Base-by-base conservation (phyloP, 1,284 basidiomycete genomes). In the Polyporus tsugae region DNA sequence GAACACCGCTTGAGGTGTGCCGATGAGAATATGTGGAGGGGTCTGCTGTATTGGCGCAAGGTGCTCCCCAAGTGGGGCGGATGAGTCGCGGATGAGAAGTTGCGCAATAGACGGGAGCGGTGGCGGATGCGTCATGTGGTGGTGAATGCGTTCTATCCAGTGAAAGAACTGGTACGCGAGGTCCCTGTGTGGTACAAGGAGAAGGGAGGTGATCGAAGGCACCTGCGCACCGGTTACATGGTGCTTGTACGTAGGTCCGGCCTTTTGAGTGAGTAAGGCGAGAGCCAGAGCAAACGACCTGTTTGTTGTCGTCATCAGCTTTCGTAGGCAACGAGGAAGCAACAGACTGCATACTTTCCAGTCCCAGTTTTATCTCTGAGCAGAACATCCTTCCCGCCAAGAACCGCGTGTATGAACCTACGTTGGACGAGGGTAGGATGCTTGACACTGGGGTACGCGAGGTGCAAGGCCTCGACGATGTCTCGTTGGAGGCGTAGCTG, bases 141-240 rank as follows among this genome's bases (percentile, higher is more conserved):
- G 72, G 46, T 84, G 79, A 68, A 92, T 83, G 62, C 83, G 82
- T 69, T 89, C 80, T 60, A 91, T 86, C 92, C 93, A 94, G 65
- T 88, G 82, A 60, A 85, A 78, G 62, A 89, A 84, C 77, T 94
- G 93, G 73, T 86, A 85, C 4, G 89, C 92, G 69, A 94, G 81
- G 75, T 93, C 92, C 41, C 87, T 83, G 76, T 94, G 93, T 6
- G 93, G 93, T 4, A 93, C 91, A 55, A 94, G 81, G 29, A 93
- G 79, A 53, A 94, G 81, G 19, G 88, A 85, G 4, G 62, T 67
- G 19, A 72, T 68, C 11, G 70, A 62, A 0, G 39, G 49, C 25
- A 62, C 39, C 11, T 61, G 61, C 19, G 58, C 39, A 3, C 63
- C 29, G 2, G 25, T 42, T 1, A 33, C 62, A 7, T 46, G 52